Evolutionary conservation across 352 stramenopile species (phyloP), one percentile per base, ranked within the genome.

Genomic region (Pythium aristosporum): DNA sequence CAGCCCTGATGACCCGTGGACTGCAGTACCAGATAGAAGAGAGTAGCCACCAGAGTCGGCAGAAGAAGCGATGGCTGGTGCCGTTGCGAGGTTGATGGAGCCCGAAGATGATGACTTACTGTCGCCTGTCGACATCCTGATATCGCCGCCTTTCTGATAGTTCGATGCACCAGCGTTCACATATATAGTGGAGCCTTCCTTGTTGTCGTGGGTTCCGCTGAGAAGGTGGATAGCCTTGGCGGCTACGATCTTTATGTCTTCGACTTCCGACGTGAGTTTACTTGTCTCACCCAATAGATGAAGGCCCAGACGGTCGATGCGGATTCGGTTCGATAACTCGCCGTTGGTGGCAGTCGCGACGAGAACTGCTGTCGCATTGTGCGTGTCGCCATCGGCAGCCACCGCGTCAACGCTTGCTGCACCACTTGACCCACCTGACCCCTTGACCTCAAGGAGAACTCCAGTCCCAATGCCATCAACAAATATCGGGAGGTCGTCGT

Each of bases 401-500:
- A 75, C 65, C 1, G 67, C 75, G 46, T 85, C 71, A 36, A 88
- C 65, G 47, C 65, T 79, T 12, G 73, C 79, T 9, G 59, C 47
- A 36, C 68, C 67, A 34, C 46, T 46, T 23, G 69, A 52, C 12
- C 49, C 50, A 7, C 47, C 37, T 23, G 42, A 41, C 16, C 69
- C 67, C 16, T 52, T 63, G 1, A 80, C 72, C 66, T 84, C 71
- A 5, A 88, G 49, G 11, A 79, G 50, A 52, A 88, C 69, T 0
- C 75, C 75, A 8, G 76, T 72, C 3, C 76, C 79, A 36, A 88
- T 69, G 2, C 76, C 76, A 53, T 86, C 76, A 25, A 84, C 50
- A 59, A 72, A 80, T 44, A 88, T 76, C 2, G 76, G 76, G 39
- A 88, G 63, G 23, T 85, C 76, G 30, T 82, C 70, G 48, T 74